A percentile compares a stretch with the other conserved stretches of the same genome.
phyloP scores from a whole-genome alignment of 306 rosid species.

The Dalbergia cultrata region DNA sequence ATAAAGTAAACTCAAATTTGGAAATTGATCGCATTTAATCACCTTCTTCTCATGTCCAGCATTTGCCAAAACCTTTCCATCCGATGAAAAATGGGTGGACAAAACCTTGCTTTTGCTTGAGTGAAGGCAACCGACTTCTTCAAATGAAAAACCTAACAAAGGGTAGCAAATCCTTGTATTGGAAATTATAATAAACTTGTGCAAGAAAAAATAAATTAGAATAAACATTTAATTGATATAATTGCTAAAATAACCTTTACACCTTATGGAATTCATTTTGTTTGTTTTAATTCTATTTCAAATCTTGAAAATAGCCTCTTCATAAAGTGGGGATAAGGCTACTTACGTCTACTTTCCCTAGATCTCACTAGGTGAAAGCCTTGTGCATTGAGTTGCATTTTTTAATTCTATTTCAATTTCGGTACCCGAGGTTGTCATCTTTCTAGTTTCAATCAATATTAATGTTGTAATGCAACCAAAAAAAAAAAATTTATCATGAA shows the following conservation, averaged over 20 bases:
- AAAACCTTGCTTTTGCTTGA: constrained; percentile 57
- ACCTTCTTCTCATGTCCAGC: constrained; percentile 76
- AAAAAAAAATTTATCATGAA: no score
- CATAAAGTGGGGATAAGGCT: no score
- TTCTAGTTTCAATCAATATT: background rate
- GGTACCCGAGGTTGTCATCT: background rate
- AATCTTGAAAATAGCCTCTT: no score
- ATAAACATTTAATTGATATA: constrained; percentile 15
- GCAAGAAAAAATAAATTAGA: background rate
- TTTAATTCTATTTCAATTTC: background rate
- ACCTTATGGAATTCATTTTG: background rate
- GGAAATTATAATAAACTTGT: constrained; percentile 29
- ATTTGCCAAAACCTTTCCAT: constrained; percentile 68
- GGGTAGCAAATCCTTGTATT: constrained; percentile 29
- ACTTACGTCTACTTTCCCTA: no score
- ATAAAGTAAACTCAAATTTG: constrained; percentile 28
- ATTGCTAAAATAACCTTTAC: constrained; percentile 22
- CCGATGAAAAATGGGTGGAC: constrained; percentile 74
- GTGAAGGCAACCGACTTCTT: constrained; percentile 62
- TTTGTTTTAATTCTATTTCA: background rate
- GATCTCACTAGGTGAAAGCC: no score
- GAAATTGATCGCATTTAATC: constrained; percentile 25
- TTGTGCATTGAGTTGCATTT: no score
- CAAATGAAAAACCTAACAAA: constrained; percentile 56
- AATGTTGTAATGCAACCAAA: background rate